A percentile compares a stretch with the other conserved stretches of the same genome.
Evolutionary conservation across 2,329 filamentous ascomycete species (phyloP).

Genomic region (Arthrobotrys iridis): DNA sequence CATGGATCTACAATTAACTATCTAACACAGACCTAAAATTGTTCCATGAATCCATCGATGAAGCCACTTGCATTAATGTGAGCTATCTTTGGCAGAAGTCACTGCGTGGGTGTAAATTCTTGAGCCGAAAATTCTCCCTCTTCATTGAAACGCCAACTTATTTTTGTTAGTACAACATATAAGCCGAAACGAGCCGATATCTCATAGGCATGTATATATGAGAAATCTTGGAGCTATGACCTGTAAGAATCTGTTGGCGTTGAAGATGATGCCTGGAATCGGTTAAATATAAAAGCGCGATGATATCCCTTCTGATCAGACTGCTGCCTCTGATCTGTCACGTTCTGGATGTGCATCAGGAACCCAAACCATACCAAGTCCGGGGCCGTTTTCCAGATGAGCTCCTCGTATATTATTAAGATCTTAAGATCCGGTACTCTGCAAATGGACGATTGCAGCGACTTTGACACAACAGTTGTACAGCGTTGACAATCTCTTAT

Average conservation of each 20-base stretch:
- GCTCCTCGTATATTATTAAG: too few species aligned
- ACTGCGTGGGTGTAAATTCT: too few species aligned
- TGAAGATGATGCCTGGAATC: neutral
- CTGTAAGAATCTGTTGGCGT: neutral
- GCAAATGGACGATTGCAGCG: neutral
- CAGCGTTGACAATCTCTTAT: too few species aligned
- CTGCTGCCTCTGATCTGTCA: neutral
- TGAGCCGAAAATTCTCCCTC: neutral
- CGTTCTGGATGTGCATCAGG: neutral
- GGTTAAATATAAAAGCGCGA: neutral
- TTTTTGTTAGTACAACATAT: too few species aligned
- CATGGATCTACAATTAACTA: too few species aligned
- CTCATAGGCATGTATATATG: neutral
- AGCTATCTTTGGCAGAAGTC: neutral
- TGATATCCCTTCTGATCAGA: neutral
- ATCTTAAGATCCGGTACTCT: neutral
- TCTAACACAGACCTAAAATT: neutral
- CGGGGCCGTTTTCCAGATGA: neutral
- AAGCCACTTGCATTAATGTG: constrained; percentile 11
- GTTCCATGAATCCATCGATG: neutral
- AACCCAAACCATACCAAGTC: neutral
- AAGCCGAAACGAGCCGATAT: neutral
- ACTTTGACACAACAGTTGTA: too few species aligned
- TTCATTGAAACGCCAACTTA: neutral
- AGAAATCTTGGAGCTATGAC: neutral